phyloP scores from a whole-genome alignment of 805 yeast genomes.

The Jamesozyma piceae region DNA sequence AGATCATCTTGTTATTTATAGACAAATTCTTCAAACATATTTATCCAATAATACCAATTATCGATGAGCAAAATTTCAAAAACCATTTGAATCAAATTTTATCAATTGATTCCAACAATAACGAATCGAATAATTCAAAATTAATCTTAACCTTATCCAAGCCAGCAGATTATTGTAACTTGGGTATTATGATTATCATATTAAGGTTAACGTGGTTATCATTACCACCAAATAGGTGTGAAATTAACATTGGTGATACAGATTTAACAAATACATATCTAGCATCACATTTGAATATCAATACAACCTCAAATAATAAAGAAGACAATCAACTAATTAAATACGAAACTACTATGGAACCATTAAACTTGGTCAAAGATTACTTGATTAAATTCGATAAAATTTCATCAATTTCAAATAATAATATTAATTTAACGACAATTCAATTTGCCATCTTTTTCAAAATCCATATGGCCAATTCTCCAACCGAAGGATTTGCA shows the following conservation, averaged over 20 bases:
- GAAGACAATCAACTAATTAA: conserved; percentile 24
- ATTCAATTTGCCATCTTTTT: conserved; percentile 53
- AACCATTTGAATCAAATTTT: conserved; percentile 25
- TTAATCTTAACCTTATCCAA: conserved; percentile 23
- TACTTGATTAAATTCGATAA: conserved; percentile 28
- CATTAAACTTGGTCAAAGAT: conserved; percentile 22
- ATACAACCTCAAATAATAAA: conserved; percentile 18
- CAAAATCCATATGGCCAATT: conserved; percentile 44
- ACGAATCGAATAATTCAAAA: conserved; percentile 9
- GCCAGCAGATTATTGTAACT: conserved; percentile 32
- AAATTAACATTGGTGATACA: conserved; percentile 22
- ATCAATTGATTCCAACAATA: conserved; percentile 6
- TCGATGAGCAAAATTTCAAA: conserved; percentile 44
- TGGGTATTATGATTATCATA: conserved; percentile 40
- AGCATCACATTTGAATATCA: conserved; percentile 3
- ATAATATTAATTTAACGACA: conserved; percentile 30
- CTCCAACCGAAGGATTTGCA: conserved; percentile 38
- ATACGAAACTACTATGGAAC: conserved; percentile 25
- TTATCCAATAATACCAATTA: conserved; percentile 57
- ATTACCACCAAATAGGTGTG: conserved; percentile 36
- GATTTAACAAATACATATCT: conserved; percentile 5
- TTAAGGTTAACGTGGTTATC: conserved; percentile 50
- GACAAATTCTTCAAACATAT: conserved; percentile 50
- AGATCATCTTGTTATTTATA: conserved; percentile 45
- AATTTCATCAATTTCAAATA: conserved; percentile 27